Base-by-base conservation (phyloP, 768 basidiomycete genomes). In the Termitomyces sp. region DNA sequence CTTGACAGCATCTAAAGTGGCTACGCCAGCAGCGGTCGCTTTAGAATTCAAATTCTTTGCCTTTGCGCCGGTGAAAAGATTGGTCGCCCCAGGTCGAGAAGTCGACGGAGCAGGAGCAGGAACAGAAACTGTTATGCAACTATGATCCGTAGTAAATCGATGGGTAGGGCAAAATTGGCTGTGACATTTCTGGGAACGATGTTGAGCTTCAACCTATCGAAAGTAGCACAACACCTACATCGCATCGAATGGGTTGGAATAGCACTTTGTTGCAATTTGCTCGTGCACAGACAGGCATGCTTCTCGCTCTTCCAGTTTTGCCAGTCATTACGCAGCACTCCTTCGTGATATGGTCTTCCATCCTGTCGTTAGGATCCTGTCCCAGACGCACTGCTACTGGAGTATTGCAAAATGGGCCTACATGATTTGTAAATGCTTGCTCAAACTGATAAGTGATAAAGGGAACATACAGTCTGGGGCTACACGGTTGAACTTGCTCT, bases 281-380 rank as follows among this genome's bases (percentile, higher is more conserved):
- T 63, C 76, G 72, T 1, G 81, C 83, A 68, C 87, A 91, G 25
- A 76, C 67, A 0, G 85, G 89, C 57, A 74, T 74, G 17, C 81
- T 74, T 57, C 70, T 76, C 35, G 70, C 58, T 55, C 74, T 77
- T 23, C 63, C 60, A 19, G 77, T 69, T 66, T 76, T 83, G 7
- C 89, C 89, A 0, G 84, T 88, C 73, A 85, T 83, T 35, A 84
- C 83, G 12, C 79, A 78, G 63, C 91, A 93, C 44, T 86, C 85
- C 0, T 64, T 75, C 23, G 66, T 73, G 60, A 94, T 79, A 67
- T 94, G 91, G 0, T 73, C 71, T 62, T 93, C 90, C 87, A 94
- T 91, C 47, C 84, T 80, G 41, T 83, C 70, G 62, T 94, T 94
- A 11, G 91, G 89, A 63, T 94, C 88, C 67, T 89, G 83, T 27